These are phyloP conservation scores for Rhizoclosmatium sp. DNA, from an alignment of 192 early-diverging fungal species.

Conservation along the genomic window DNA sequence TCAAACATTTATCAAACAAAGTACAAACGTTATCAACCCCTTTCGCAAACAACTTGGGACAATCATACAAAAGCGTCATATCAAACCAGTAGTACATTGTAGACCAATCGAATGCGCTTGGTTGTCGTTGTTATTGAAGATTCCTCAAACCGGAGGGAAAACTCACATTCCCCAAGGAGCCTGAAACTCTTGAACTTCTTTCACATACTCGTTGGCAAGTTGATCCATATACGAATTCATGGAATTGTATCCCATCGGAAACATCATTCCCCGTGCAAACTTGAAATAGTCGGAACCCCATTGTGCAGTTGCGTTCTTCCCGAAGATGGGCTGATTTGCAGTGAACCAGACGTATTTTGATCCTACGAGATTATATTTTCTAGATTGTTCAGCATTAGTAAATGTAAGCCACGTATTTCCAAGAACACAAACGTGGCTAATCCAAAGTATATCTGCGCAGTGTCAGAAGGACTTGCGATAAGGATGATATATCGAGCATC, in stretches of 20 bases:
- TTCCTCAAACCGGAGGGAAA: too few relatives aligned
- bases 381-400: neutral
- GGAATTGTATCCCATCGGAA: neutral
- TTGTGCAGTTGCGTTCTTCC: neutral
- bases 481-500: neutral
- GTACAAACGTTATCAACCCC: neutral
- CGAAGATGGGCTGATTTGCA: neutral
- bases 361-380: neutral
- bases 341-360: constrained; percentile 2
- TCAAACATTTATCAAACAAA: neutral
- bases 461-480: neutral
- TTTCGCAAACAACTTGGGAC: neutral
- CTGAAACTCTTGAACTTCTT: neutral
- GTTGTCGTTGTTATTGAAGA: too few relatives aligned
- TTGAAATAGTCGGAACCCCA: constrained; percentile 18
- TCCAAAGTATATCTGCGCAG: neutral
- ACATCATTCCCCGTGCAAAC: neutral
- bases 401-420: neutral
- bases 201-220: neutral
- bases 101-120: neutral
- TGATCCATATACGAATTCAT: neutral
- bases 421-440: neutral
- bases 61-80: neutral
- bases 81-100: neutral
- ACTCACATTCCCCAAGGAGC: neutral